Conservation (phyloP, 257 asterid genomes). For the Nicotiana attenuata region DNA sequence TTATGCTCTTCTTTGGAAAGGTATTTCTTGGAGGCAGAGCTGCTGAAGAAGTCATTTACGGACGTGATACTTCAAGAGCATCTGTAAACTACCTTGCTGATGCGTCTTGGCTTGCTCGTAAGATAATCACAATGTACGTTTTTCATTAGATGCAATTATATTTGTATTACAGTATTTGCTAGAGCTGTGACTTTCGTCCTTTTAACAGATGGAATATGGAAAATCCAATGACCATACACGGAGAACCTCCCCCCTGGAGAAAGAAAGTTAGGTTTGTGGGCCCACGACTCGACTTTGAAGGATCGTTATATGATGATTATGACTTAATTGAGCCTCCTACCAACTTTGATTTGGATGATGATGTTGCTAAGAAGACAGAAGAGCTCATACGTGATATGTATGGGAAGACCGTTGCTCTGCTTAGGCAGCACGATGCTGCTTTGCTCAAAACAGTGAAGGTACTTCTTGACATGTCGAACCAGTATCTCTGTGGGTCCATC, state of each 20-base stretch:
- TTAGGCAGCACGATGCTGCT: conserved; percentile 76
- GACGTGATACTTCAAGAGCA: conserved; percentile 85
- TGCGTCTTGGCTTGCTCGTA: conserved; percentile 99
- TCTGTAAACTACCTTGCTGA: conserved; percentile 90
- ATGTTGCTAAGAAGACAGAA: conserved; percentile 71
- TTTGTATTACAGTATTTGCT: background rate
- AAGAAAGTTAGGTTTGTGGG: conserved; percentile 66
- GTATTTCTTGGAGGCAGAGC: conserved; percentile 95
- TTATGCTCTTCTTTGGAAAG: conserved; percentile 28
- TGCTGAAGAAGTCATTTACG: conserved; percentile 90
- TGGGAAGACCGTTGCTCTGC: conserved; percentile 55
- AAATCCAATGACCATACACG: conserved; percentile 81
- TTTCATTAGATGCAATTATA: background rate
- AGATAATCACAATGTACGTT: conserved; percentile 76
- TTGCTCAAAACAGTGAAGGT: conserved; percentile 88
- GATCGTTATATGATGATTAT: conserved; percentile 72
- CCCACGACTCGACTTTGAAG: conserved; percentile 84
- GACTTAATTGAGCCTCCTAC: conserved; percentile 67
- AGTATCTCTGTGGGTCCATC: background rate
- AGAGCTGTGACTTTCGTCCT: background rate
- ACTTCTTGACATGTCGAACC: background rate
- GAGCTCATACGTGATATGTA: conserved; percentile 64
- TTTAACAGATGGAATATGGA: conserved; percentile 82
- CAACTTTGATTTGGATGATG: conserved; percentile 80
- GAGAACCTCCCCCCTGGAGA: conserved; percentile 96